These are phyloP conservation scores for Hibiscus syriacus DNA, from an alignment of 345 rosid species.

Conservation along the genomic window DNA sequence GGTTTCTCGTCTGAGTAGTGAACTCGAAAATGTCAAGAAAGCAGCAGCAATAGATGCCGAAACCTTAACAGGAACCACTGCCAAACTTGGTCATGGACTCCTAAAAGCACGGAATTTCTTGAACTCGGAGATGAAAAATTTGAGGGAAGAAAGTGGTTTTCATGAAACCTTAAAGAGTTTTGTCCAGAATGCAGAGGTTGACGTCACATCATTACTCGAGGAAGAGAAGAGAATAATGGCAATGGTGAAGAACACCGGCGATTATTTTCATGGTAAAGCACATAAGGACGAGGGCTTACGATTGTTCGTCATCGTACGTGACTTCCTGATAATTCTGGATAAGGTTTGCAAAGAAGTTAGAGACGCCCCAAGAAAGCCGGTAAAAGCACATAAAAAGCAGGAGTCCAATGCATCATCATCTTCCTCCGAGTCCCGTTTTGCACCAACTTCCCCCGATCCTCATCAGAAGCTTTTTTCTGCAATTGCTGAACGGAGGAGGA, in stretches of 20 bases:
- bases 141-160: slow-evolving; percentile 69
- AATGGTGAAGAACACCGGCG: slow-evolving; percentile 84
- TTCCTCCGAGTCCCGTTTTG: slow-evolving; percentile 32
- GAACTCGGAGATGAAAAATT: slow-evolving; percentile 58
- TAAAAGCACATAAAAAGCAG: slow-evolving; percentile 43
- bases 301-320: slow-evolving; percentile 63
- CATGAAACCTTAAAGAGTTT: slow-evolving; percentile 62
- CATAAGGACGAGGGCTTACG: slow-evolving; percentile 89
- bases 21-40: slow-evolving; percentile 83
- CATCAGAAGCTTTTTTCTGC: slow-evolving; percentile 69
- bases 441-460: slow-evolving; percentile 37
- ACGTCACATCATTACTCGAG: slow-evolving; percentile 43
- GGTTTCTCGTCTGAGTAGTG: slow-evolving; percentile 69
- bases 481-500: slow-evolving; percentile 49
- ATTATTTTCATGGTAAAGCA: slow-evolving; percentile 93
- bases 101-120: slow-evolving; percentile 54
- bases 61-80: slow-evolving; percentile 64
- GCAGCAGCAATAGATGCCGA: slow-evolving; percentile 83
- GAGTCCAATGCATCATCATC: slow-evolving; percentile 36
- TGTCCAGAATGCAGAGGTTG: slow-evolving; percentile 67
- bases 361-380: slow-evolving; percentile 40
- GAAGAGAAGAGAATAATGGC: slow-evolving; percentile 90
- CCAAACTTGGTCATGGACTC: slow-evolving; percentile 56
- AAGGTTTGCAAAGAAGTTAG: slow-evolving; percentile 75
- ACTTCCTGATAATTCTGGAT: slow-evolving; percentile 76